Evolutionary conservation across 1,139 yeast species (phyloP), one percentile per base, ranked within the genome.

Genomic region (Oligophagozyma castellii): DNA sequence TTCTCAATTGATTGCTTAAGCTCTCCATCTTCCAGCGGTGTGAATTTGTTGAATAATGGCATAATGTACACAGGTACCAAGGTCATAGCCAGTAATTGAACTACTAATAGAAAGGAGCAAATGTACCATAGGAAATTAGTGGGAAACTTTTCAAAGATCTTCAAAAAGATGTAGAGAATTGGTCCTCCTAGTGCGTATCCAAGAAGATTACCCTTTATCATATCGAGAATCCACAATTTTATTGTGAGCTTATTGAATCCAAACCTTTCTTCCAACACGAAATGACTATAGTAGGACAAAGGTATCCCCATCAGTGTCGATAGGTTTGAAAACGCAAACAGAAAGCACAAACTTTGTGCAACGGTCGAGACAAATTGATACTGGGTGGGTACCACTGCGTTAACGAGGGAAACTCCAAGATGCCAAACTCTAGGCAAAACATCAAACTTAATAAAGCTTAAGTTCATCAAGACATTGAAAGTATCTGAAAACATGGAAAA

Each of bases 21-120:
- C 50, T 83, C 84, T 19, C 96, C 96, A 26, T 81, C 89, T 46
- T 79, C 84, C 43, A 89, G 67, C 15, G 95, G 95, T 24, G 84
- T 75, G 40, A 83, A 72, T 49, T 79, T 84, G 64, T 89, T 84
- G 63, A 89, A 89, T 42, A 84, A 59, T 4, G 98, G 98, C 62
- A 79, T 84, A 43, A 89, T 84, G 43, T 81, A 64, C 16, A 79
- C 72, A 14, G 96, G 98, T 32, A 81, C 65, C 24, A 73, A 55
- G 12, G 80, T 72, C 65, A 80, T 75, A 33, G 76, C 67, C 34
- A 78, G 55, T 36, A 86, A 62, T 53, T 78, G 93, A 42, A 83
- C 70, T 22, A 60, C 64, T 31, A 86, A 66, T 33, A 81, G 57
- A 51, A 84, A 76, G 7, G 67, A 59, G 63, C 92, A 75, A 37